These are phyloP conservation scores for Alternaria hordeiaustralica DNA, from an alignment of 2,329 filamentous ascomycete genomes.

Conservation along the genomic window DNA sequence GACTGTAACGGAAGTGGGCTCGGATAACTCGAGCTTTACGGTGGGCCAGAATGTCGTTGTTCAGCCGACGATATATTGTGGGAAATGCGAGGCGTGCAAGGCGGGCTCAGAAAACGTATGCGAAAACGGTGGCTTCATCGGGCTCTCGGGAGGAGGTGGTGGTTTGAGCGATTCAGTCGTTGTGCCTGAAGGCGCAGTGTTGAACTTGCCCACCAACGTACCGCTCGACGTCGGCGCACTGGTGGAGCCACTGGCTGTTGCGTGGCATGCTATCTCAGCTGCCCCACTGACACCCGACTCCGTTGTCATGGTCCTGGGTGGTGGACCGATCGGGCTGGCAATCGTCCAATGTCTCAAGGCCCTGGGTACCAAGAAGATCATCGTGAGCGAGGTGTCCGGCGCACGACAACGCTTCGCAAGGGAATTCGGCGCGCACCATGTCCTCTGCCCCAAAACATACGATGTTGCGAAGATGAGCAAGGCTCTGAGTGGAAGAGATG, in stretches of 20 bases:
- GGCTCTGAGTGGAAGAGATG: conserved; percentile 57
- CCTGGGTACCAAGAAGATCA: conserved; percentile 60
- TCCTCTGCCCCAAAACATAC: conserved; percentile 61
- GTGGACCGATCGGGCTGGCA: conserved; percentile 68
- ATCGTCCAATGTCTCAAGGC: conserved; percentile 65
- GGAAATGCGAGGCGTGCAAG: conserved; percentile 62
- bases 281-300: conserved; percentile 56
- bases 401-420: conserved; percentile 59
- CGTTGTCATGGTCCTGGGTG: conserved; percentile 64
- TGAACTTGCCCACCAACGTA: conserved; percentile 60
- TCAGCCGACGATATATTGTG: conserved; percentile 66
- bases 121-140: conserved; percentile 61
- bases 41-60: conserved; percentile 64
- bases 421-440: conserved; percentile 62
- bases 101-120: conserved; percentile 65
- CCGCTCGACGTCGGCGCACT: conserved; percentile 63
- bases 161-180: conserved; percentile 64
- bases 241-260: conserved; percentile 68
- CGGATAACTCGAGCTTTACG: conserved; percentile 55
- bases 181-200: conserved; percentile 57
- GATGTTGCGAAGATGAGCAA: conserved; percentile 56
- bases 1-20: conserved; percentile 64
- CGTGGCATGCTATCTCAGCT: conserved; percentile 67
- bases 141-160: conserved; percentile 59
- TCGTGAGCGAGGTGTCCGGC: conserved; percentile 63